Percentiles rank a stretch among this genome's conserved stretches.
Conservation (phyloP, 805 yeast genomes). For the Hanseniaspora lindneri region DNA sequence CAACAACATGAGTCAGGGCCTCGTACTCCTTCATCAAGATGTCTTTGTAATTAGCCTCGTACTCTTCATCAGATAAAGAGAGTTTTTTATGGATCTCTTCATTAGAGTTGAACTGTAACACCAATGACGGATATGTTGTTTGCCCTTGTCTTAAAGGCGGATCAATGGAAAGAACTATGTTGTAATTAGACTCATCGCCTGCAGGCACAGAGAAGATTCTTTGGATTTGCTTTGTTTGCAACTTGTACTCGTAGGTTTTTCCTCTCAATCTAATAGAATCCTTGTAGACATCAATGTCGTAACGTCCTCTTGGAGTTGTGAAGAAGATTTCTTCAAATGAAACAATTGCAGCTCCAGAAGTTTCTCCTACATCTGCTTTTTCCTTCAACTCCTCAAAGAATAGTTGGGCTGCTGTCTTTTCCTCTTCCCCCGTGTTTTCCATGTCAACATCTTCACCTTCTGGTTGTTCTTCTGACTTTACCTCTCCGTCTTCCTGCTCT, state of each 20-base stretch:
- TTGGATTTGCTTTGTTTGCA: conserved; percentile 80
- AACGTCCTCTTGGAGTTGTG: conserved; percentile 96
- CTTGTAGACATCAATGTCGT: conserved; percentile 88
- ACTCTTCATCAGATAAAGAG: conserved; percentile 73
- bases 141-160: conserved; percentile 98
- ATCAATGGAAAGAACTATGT: conserved; percentile 79
- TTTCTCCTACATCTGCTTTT: conserved; percentile 87
- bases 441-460: conserved; percentile 25
- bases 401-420: conserved; percentile 61
- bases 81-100: conserved; percentile 87
- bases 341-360: conserved; percentile 87
- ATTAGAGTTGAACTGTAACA: conserved; percentile 76
- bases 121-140: conserved; percentile 86
- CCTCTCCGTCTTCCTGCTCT: conserved; percentile 37
- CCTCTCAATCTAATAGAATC: conserved; percentile 84
- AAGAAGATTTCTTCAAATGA: conserved; percentile 83
- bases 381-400: conserved; percentile 88
- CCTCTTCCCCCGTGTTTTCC: conserved; percentile 26
- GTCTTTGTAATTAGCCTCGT: conserved; percentile 59
- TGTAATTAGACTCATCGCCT: conserved; percentile 84
- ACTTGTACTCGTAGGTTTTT: conserved; percentile 92
- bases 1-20: conserved; percentile 72
- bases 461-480: conserved; percentile 23
- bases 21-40: conserved; percentile 65
- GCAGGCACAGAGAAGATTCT: conserved; percentile 85